phyloP scores from a whole-genome alignment of 441 rosid species.

The Gossypium trilobum region DNA sequence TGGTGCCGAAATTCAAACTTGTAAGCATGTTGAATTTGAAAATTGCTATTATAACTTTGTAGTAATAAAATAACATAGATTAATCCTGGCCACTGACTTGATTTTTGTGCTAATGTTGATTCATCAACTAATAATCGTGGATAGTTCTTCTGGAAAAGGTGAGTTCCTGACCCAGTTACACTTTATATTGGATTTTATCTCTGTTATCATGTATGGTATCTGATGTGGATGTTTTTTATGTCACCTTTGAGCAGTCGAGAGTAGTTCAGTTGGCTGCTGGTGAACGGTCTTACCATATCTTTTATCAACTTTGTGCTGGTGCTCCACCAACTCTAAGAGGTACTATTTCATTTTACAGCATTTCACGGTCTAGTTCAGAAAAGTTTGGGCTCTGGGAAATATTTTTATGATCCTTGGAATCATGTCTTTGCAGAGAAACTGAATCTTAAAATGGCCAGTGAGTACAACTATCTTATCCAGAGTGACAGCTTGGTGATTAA shows the following conservation, averaged over 20 bases:
- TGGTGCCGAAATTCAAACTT: slow-evolving; percentile 78
- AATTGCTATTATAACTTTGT: slow-evolving; percentile 6
- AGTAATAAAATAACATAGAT: not conserved
- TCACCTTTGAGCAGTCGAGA: slow-evolving; percentile 66
- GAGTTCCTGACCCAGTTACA: slow-evolving; percentile 19
- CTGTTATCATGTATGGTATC: slow-evolving; percentile 17
- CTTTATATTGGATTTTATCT: slow-evolving; percentile 18
- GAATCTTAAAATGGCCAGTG: slow-evolving; percentile 66
- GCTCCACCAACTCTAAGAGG: slow-evolving; percentile 82
- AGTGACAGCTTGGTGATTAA: slow-evolving; percentile 69
- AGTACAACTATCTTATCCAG: slow-evolving; percentile 76
- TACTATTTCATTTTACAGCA: slow-evolving; percentile 20
- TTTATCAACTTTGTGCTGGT: slow-evolving; percentile 93
- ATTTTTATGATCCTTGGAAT: not conserved
- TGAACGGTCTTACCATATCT: slow-evolving; percentile 88
- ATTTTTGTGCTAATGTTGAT: slow-evolving; percentile 23
- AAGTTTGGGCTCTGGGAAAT: not conserved
- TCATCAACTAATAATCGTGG: slow-evolving; percentile 15
- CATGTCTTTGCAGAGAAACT: slow-evolving; percentile 51
- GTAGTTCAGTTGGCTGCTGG: slow-evolving; percentile 81
- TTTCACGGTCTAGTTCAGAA: slow-evolving; percentile 5
- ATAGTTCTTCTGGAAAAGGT: slow-evolving; percentile 93
- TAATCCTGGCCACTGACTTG: slow-evolving; percentile 29
- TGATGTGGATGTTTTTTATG: slow-evolving; percentile 21
- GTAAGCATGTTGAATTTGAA: slow-evolving; percentile 42